Evolutionary conservation across 345 rosid genomes (phyloP), one percentile per base, ranked within the genome.

Genomic region (Hirschfeldia incana): DNA sequence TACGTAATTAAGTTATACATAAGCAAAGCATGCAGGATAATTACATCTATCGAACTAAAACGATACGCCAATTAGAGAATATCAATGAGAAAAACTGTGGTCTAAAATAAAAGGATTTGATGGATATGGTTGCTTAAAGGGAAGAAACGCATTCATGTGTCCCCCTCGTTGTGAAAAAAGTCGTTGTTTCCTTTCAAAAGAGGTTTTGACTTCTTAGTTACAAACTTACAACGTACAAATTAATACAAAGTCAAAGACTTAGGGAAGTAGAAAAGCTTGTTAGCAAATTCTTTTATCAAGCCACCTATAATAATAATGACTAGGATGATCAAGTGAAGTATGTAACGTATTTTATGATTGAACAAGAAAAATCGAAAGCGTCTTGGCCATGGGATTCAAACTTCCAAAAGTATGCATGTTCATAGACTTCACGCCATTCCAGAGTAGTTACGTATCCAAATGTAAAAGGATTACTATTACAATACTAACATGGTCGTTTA

Each of bases 71-170:
- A 9, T 11, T 39, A 46, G 53, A 28, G 32, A 58, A 21, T 16
- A 57, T 21, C 10, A 65, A 57, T 30, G 28, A 4, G 55, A 46
- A 46, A 30, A 29, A 11, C 8, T 67, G 60, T 67, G 6, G 55
- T 46, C 55, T 46, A 13, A 13, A 46, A 37, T 15, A 53, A 9
- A 11, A 17, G 73, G 55, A 33, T 13, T 59, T 60, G 64, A 60
- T 67, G 16, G 64, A 8, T 60, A 67, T 34, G 82, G 73, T 64
- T 78, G 72, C 82, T 69, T 63, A 39, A 80, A 53, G 71, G 32
- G 83, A 69, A 69, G 79, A 69, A 80, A 80, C 75, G 69, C 75
- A 37, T 37, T 37, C 5, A 36, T 12, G 51, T 74, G 75, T 53
- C 70, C 27, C 33, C 58, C 42, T 73, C 60, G 9, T n/a, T 27